Evolutionary conservation across 768 basidiomycete genomes (phyloP), one percentile per base, ranked within the genome.

Genomic region (Asterophora parasitica): DNA sequence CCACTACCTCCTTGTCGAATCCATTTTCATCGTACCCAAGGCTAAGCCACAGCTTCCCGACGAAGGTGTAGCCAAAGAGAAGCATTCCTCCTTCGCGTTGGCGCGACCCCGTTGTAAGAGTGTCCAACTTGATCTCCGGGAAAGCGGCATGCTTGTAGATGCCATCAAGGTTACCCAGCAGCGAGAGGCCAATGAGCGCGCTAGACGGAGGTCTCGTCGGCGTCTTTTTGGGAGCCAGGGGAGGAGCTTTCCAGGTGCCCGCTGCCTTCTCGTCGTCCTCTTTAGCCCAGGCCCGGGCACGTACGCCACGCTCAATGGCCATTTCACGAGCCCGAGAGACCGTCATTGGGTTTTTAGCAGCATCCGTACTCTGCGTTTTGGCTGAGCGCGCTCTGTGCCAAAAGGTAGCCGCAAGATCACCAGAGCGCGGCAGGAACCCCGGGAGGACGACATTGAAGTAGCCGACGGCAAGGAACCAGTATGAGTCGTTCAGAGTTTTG

Each of bases 401-500:
- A 63, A 92, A 86, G 0, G 71, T 75, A 23, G 69, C 49, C 2
- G 67, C 57, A 20, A 74, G 53, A 30, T 75, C 65, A 7, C 57
- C 56, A 19, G 68, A 67, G 11, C 56, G 46, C n/a, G 85, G 82
- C 19, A 87, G 58, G 66, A 91, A 88, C 15, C 75, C 70, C 0
- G 90, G 88, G 7, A 93, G 79, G 46, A 90, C 68, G 55, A 93
- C 74, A 64, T 90, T 91, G 73, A 85, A 88, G 66, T 86, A 88
- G 4, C 84, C 82, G 47, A 88, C 79, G n/a, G 84, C 79, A 28
- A 90, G 73, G 69, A 83, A 88, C 82, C 85, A 89, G 68, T 87
- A 88, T 9, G 87, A 89, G 51, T 77, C 74, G 53, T 75, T 69
- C 15, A 70, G 58, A 2, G 71, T 58, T 42, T 68, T 71, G 46